Base-by-base conservation (phyloP, 352 stramenopile genomes). In the Phytophthora multivora region DNA sequence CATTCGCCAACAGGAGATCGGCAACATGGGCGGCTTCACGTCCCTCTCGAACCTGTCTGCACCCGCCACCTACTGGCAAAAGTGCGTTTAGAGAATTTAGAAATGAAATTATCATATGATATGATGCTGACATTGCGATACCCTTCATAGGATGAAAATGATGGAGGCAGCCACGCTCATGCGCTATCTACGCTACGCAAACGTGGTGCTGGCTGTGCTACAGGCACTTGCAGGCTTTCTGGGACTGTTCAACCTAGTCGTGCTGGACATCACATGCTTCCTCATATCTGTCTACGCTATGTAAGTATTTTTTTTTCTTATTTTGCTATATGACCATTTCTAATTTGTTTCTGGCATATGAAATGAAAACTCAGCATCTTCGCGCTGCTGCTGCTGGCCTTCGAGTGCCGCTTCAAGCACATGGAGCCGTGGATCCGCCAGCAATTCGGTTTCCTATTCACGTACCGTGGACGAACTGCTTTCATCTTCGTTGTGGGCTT, bases 401-500 rank as follows among this genome's bases (percentile, higher is more conserved):
- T 95, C 61, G 87, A 95, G 72, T 95, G 87, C 68, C 85, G 87
- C 63, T 90, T 95, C 60, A 74, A 80, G 71, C 91, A 88, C 48
- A 95, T 95, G 87, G 87, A 95, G 59, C 83, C 87, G 18, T 83
- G 76, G 70, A 93, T 95, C 61, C 83, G 87, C 48, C 69, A 89
- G 50, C 82, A 92, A 59, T 95, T 95, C 60, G 87, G 87, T 47
- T 95, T 95, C 56, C 73, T 95, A 46, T 95, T 95, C 68, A 94
- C 87, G n/a, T 95, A 92, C 58, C 79, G 85, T 45, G 87, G 87
- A 11, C 81, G 87, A 45, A 91, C 87, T 12, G 75, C 81, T 40
- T 95, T 95, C 56, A 87, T 95, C 58, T 94, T 94, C 59, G 77
- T 88, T 19, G 83, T 95, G 39, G 87, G 87, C 47, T 95, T 93